Evolutionary conservation across 2,329 filamentous ascomycete genomes (phyloP).

Genomic region (Malbranchea zuffiana): DNA sequence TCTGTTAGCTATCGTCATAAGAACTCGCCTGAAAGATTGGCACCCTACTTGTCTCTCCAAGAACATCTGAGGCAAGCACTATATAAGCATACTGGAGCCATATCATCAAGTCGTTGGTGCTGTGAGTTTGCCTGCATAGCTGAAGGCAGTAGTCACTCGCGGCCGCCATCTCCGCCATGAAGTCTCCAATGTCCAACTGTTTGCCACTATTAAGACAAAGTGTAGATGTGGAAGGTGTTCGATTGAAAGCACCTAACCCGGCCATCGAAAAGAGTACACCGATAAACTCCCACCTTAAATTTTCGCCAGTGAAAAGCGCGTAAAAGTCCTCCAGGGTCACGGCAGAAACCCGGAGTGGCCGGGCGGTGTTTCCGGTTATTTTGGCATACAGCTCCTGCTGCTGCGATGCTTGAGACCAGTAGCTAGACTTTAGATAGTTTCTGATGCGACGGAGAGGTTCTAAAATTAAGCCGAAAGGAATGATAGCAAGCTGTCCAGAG

Average conservation of each 20-base stretch:
- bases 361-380: conserved; percentile 22
- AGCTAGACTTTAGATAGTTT: conserved; percentile 10
- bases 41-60: conserved; percentile 14
- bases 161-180: conserved; percentile 16
- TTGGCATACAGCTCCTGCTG: conserved; percentile 12
- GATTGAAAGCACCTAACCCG: conserved; percentile 7
- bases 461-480: conserved; percentile 28
- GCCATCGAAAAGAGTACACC: conserved; percentile 18
- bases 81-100: conserved; percentile 16
- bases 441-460: conserved; percentile 22
- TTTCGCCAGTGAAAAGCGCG: conserved; percentile 21
- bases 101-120: conserved; percentile 14
- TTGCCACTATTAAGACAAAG: conserved; percentile 10
- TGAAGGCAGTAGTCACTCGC: conserved; percentile 17
- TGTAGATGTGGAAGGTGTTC: background rate
- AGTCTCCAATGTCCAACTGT: conserved; percentile 8
- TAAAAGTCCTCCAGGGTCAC: conserved; percentile 28
- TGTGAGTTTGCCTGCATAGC: conserved; percentile 13
- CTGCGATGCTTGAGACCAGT: conserved; percentile 10
- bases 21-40: background rate
- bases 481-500: conserved; percentile 5
- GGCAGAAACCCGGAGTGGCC: conserved; percentile 17
- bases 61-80: conserved; percentile 14
- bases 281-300: conserved; percentile 19
- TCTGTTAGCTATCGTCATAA: conserved; percentile 4